phyloP scores from a whole-genome alignment of 1,284 basidiomycete species.

The Ustilago hordei region DNA sequence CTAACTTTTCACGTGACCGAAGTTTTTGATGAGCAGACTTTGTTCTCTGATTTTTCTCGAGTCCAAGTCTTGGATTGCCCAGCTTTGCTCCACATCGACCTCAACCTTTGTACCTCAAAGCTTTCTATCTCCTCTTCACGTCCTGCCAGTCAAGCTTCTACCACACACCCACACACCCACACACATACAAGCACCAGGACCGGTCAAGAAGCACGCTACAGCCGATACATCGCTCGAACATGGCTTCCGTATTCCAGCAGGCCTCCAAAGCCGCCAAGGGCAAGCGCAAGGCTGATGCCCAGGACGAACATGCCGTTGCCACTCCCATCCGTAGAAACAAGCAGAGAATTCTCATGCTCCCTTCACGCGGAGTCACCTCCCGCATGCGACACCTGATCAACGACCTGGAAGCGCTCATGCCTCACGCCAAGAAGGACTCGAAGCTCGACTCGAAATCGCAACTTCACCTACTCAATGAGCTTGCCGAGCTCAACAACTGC shows the following conservation, averaged over 20 bases:
- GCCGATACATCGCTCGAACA: conserved; percentile 1
- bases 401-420: conserved; percentile 88
- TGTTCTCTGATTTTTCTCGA: not conserved
- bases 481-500: conserved; percentile 97
- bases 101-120: not conserved
- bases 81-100: conserved; percentile 2
- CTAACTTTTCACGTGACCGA: not conserved
- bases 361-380: conserved; percentile 93
- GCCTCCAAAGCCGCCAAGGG: conserved; percentile 52
- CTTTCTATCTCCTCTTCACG: not conserved
- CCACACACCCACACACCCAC: not conserved
- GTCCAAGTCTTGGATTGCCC: not conserved
- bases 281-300: conserved; percentile 53
- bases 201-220: not conserved
- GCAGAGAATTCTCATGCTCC: conserved; percentile 85
- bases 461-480: conserved; percentile 90
- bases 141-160: not conserved
- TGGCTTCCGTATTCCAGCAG: conserved; percentile 56
- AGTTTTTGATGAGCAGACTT: not conserved
- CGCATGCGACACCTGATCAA: conserved; percentile 98
- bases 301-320: conserved; percentile 23
- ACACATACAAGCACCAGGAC: not conserved
- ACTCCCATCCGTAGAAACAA: conserved; percentile 70
- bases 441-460: conserved; percentile 94
- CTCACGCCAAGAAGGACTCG: conserved; percentile 88